Evolutionary conservation across 2,329 filamentous ascomycete species (phyloP).

Genomic region (Aspergillus flavus): DNA sequence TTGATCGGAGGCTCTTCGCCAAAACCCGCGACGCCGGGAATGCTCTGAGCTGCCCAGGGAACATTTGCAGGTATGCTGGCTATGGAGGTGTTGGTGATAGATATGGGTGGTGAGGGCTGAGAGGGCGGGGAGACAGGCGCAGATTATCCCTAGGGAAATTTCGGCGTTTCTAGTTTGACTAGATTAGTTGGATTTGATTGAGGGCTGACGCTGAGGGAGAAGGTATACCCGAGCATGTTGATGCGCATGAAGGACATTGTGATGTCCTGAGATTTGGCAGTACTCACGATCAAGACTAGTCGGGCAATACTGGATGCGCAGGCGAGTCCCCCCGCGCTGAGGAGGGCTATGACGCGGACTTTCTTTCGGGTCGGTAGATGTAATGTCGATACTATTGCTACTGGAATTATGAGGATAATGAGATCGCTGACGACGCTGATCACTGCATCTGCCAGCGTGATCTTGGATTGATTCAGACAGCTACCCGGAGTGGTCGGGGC

Average conservation of each 20-base stretch:
- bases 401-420: neutral
- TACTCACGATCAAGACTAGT: neutral
- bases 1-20: neutral
- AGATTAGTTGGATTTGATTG: neutral
- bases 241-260: neutral
- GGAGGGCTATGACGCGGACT: neutral
- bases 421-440: neutral
- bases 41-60: neutral
- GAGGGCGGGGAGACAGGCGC: neutral
- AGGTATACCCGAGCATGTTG: neutral
- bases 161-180: neutral
- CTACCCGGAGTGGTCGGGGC: accelerated
- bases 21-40: neutral
- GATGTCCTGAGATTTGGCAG: neutral
- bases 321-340: neutral
- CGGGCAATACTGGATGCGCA: neutral
- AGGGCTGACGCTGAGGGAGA: accelerated
- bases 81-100: neutral
- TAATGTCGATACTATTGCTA: neutral
- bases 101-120: neutral
- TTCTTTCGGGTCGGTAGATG: neutral
- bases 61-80: neutral
- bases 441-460: neutral
- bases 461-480: neutral
- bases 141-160: neutral